phyloP scores from a whole-genome alignment of 176 grass and related monocot species.

The Poa pratensis region DNA sequence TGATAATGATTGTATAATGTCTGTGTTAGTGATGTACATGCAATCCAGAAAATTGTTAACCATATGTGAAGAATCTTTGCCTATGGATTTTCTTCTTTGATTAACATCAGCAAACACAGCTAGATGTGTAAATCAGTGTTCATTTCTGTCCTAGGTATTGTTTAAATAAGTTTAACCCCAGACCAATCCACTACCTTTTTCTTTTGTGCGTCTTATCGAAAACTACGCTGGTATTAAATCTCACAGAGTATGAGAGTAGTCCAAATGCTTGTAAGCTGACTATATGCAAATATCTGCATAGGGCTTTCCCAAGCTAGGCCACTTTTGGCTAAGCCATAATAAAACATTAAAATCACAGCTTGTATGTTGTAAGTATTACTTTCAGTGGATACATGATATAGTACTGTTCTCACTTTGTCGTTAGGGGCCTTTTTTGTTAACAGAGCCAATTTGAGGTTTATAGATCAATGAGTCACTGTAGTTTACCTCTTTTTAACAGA shows the following conservation, averaged over 20 bases:
- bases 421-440: not conserved
- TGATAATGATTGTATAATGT: not conserved
- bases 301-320: not conserved
- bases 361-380: not conserved
- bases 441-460: not conserved
- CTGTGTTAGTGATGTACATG: not conserved
- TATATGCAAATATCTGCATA: not conserved
- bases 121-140: not conserved
- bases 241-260: no score
- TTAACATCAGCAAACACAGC: not conserved
- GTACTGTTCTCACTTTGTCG: not conserved
- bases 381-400: not conserved
- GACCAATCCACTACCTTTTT: not conserved
- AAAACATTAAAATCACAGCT: not conserved
- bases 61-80: constrained; percentile 3
- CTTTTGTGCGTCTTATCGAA: no score
- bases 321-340: not conserved
- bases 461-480: not conserved
- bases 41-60: not conserved
- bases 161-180: not conserved
- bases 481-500: not conserved
- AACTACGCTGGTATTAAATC: not conserved
- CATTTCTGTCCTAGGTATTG: not conserved
- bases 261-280: not conserved
- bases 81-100: not conserved